Base-by-base conservation (phyloP, 768 basidiomycete genomes). In the Clavaria fumosa region DNA sequence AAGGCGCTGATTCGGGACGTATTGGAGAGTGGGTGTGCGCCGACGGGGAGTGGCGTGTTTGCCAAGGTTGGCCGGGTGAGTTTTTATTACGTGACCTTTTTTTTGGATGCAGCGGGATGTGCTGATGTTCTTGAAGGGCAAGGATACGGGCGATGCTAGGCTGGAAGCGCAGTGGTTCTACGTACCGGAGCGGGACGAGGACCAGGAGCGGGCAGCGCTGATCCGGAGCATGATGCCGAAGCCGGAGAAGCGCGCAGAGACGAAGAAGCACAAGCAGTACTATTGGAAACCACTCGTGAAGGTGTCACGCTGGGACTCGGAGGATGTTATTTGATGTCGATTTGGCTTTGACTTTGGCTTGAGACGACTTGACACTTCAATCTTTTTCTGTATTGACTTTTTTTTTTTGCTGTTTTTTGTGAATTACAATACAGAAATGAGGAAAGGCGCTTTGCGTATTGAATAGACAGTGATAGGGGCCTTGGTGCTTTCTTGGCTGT, bases 181-280 rank as follows among this genome's bases (percentile, higher is more conserved):
- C 48, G 69, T 78, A 4, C 74, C 80, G 0, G 79, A 82, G 49
- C 52, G 62, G 50, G 80, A 84, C 47, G 62, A 67, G 47, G 79
- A 84, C 50, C 61, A 62, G 45, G 80, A 82, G 39, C 64, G 80
- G n/a, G 79, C 79, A 21, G 53, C 60, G 45, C 54, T 82, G 42
- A 69, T 84, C 39, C 55, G 62, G 48, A 74, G 71, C 43, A 72
- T 81, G 63, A 80, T 81, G 78, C 78, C 78, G 1, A 70, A 78
- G 10, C 68, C 74, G 15, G 78, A 64, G 38, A 85, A 83, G 57
- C 59, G 82, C 38, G 74, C 59, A 33, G 78, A 72, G 56, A 85
- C 80, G 53, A 83, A 78, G 66, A 78, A 82, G 58, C 79, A 77
- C 43, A 85, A 85, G 54, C 78, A 82, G 53, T 86, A 86, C 57